Conservation (phyloP, 768 basidiomycete species). For the Collybia mongolica region DNA sequence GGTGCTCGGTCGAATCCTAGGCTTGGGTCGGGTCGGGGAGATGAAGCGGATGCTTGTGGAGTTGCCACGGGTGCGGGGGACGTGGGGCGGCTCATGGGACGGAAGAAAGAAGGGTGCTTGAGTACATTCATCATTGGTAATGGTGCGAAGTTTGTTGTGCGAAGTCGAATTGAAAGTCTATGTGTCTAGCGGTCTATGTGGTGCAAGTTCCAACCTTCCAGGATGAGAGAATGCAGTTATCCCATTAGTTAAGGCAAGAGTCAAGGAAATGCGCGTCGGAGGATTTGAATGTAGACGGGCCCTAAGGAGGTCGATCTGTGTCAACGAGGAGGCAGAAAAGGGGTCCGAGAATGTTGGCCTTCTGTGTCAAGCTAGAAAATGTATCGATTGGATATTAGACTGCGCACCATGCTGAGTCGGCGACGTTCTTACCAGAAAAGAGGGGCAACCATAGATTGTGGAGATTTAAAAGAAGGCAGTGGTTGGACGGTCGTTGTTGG, state of each 20-base stretch:
- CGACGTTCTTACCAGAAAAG: constrained; percentile 28
- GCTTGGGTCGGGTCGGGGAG: constrained; percentile 36
- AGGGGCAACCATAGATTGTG: constrained; percentile 56
- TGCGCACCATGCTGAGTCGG: constrained; percentile 1
- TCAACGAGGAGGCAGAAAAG: constrained; percentile 58
- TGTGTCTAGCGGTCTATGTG: constrained; percentile 29
- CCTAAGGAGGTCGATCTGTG: constrained; percentile 81
- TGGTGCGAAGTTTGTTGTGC: constrained; percentile 11
- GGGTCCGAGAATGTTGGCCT: constrained; percentile 59
- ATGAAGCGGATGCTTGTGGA: constrained; percentile 17
- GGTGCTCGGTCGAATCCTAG: constrained; percentile 40
- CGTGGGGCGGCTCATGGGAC: constrained; percentile 59
- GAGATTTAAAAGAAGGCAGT: constrained; percentile 14
- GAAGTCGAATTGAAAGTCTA: constrained; percentile 15
- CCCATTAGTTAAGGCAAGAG: constrained; percentile 45
- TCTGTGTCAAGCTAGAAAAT: constrained; percentile 43
- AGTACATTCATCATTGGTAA: constrained; percentile 58
- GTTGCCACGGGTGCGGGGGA: constrained; percentile 47
- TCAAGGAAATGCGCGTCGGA: constrained; percentile 14
- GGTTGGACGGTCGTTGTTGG: constrained; percentile 9
- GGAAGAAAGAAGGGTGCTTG: constrained; percentile 67
- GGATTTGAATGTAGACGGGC: constrained; percentile 18
- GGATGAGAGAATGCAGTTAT: constrained; percentile 38
- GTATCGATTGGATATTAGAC: constrained; percentile 1
- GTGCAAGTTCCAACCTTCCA: constrained; percentile 19